Base-by-base conservation (phyloP, 2,329 filamentous ascomycete species). In the Niveomyces coronatus region DNA sequence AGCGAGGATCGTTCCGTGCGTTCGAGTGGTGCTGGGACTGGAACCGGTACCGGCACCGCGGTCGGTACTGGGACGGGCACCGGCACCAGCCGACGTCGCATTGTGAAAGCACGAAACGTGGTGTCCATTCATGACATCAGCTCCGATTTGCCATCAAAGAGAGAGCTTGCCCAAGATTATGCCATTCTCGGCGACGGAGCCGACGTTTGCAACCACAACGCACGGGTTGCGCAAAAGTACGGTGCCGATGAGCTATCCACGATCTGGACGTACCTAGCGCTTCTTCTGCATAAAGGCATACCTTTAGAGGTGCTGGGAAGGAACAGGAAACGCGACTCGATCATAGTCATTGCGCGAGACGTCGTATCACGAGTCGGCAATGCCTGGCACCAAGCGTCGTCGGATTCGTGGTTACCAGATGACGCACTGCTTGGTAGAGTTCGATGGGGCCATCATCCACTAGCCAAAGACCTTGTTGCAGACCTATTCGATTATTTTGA, bases 181-280 rank as follows among this genome's bases (percentile, higher is more conserved):
- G 73, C 72, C 17, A 82, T 95, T 11, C 88, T 91, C 54, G 87
- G 87, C 4, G 78, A 87, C 44, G 82, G 83, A 1, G 74, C 78
- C n/a, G 74, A 82, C 26, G 77, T 94, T 4, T 96, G 89, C 57
- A 68, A 74, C 31, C 82, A 93, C 50, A 98, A 98, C 56, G 85
- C 87, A 8, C 62, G 63, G 2, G 77, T 93, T 31, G 88, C 89
- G 8, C 70, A 77, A 47, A 79, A 76, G 45, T 71, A 82, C 47
- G 84, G 81, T 4, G 73, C 76, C 45, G 57, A 67, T 11, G 85
- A 94, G 45, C 61, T 93, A 20, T 80, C 82, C 18, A 76, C 86
- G 48, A 74, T 94, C 6, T 98, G 91, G 91, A 76, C 74, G 34
- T 81, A 95, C 46, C 68, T 86, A 39, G 80, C 76, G 14, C 65